Percentiles rank a stretch among this genome's conserved stretches.
These are phyloP conservation scores for Metarhizium sp. DNA, from an alignment of 2,329 filamentous ascomycete species.

Conservation along the genomic window DNA sequence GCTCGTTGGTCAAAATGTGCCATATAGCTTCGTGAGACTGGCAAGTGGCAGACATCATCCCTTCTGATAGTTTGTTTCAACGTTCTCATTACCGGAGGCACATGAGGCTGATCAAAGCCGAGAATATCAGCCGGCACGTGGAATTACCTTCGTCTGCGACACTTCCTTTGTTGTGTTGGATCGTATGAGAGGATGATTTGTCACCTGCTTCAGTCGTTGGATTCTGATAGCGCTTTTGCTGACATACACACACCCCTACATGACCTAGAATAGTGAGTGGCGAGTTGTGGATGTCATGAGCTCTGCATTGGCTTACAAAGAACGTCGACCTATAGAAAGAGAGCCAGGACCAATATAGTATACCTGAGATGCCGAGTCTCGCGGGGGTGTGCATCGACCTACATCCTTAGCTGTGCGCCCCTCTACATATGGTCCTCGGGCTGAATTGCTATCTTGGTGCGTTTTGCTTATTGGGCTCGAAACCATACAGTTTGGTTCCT, in stretches of 20 bases:
- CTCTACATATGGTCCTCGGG: not conserved
- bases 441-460: not conserved
- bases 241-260: not conserved
- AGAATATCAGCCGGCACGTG: not conserved
- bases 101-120: not conserved
- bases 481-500: not conserved
- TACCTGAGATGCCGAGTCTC: not conserved
- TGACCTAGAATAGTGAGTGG: not conserved
- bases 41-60: conserved; percentile 41
- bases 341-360: not conserved
- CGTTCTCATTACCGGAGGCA: not conserved
- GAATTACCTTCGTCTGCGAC: not conserved
- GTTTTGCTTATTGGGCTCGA: not conserved
- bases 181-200: not conserved
- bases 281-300: not conserved
- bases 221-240: not conserved
- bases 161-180: not conserved
- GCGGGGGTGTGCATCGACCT: too few relatives aligned
- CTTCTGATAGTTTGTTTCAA: not conserved
- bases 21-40: conserved; percentile 76
- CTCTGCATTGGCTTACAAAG: not conserved
- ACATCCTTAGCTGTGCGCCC: too few relatives aligned
- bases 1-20: conserved; percentile 77
- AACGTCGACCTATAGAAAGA: not conserved
- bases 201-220: not conserved